Base-by-base conservation (phyloP, 2,329 filamentous ascomycete species). In the Clonostachys chloroleuca region DNA sequence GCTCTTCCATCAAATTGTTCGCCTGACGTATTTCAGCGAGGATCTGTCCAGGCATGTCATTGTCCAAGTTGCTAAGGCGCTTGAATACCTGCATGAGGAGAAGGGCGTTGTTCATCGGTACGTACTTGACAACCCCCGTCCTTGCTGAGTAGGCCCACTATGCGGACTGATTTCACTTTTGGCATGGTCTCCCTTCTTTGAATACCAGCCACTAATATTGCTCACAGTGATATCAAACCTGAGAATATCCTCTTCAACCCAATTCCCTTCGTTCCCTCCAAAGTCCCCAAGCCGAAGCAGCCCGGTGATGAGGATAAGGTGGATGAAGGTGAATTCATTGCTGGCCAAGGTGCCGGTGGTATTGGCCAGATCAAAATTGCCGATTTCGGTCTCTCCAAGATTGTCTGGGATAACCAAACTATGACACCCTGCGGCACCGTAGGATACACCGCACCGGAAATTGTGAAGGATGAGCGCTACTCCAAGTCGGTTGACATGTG, bases 401-500 rank as follows among this genome's bases (percentile, higher is more conserved):
- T 99, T 55, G 90, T 99, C 14, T 99, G 94, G 94, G 94, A 97
- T 59, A 94, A 84, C 56, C 89, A 95, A 63, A 99, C 94, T 10
- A 97, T 96, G 89, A 99, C 94, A 4, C 94, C 94, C n/a, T 99
- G 94, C 65, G 94, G 94, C 49, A 99, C 94, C 0, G 94, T 97
- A 48, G 94, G 94, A 40, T 99, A 99, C 70, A 97, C 94, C 5
- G 94, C 94, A 5, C 94, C 94, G 8, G 94, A 99, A 64, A 99
- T 99, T 52, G 94, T 99, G 64, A 97, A 97, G 70, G 94, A 99
- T 68, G 94, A 99, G 70, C 84, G 92, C 18, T 99, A 99, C 68
- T 97, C 92, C 36, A 99, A 97, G 75, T 95, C 90, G 45, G 94
- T 99, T 42, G 94, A 99, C 62, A 99, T 99, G 94, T 99, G 94